Percentiles rank a stretch among this genome's conserved stretches.
These are phyloP conservation scores for Fusarium pseudograminearum DNA, from an alignment of 2,329 filamentous ascomycete species.

Conservation along the genomic window DNA sequence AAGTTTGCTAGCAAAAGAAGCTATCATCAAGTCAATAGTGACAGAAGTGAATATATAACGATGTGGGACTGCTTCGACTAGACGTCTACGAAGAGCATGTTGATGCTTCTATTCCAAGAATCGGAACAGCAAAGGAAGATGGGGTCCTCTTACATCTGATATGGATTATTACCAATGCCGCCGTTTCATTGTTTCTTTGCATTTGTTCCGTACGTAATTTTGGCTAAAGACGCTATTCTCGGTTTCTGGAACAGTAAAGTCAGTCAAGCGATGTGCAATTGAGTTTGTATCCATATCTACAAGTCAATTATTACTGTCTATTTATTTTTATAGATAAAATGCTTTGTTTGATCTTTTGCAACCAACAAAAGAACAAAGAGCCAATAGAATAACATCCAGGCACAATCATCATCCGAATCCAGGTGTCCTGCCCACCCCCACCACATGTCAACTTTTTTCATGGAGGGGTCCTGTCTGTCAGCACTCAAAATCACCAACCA, in stretches of 20 bases:
- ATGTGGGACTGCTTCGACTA: background rate
- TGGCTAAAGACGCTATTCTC: background rate
- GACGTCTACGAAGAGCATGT: background rate
- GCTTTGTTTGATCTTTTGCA: background rate
- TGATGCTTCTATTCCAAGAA: background rate
- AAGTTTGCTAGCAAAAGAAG: background rate
- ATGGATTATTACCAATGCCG: background rate
- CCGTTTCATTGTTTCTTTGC: background rate
- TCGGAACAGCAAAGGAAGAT: background rate
- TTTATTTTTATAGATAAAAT: background rate
- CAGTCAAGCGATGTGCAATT: background rate
- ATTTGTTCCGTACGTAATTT: no score
- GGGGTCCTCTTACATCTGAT: background rate
- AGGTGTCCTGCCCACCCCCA: background rate
- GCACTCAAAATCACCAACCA: background rate
- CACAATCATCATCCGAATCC: background rate
- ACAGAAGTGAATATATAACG: background rate
- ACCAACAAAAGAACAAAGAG: background rate
- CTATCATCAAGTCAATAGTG: background rate
- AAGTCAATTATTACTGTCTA: background rate
- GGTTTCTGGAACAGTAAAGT: background rate
- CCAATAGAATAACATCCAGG: background rate
- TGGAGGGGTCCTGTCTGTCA: slow-evolving; percentile 2
- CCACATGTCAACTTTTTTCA: background rate
- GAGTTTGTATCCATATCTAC: background rate